Evolutionary conservation across 257 asterid genomes (phyloP), one percentile per base, ranked within the genome.

Genomic region (Anisodus tanguticus): DNA sequence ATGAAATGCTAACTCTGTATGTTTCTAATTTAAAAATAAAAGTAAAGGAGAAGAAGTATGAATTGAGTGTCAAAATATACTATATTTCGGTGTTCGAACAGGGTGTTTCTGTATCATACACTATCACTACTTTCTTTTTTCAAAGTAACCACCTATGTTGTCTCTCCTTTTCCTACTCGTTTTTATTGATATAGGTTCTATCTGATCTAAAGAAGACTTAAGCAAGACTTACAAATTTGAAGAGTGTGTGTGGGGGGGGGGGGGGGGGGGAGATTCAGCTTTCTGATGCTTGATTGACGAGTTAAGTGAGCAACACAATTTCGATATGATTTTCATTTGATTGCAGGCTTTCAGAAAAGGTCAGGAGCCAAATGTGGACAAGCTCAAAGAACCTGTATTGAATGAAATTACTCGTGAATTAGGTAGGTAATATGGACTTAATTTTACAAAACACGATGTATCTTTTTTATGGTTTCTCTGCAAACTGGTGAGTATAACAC

Each of bases 401-500:
- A 90, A 90, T 88, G 93, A 93, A 88, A 92, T 97, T 83, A 84
- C 93, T 54, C 91, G 79, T 82, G 91, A 87, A 82, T 82, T 95
- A 70, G 89, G 86, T 26, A 85, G 19, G 64, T 97, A 95, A 15
- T 92, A 91, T 95, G 97, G 95, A 86, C 89, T 95, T 85, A 93
- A 90, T 86, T 93, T 97, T 90, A 92, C 96, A 26, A 82, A 76
- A 63, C 83, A 71, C 83, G 98, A 95, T 89, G 91, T 89, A 41
- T 93, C 97, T 64, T 88, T 97, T 66, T 87, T 97, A 58, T 97
- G 99, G 99, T 92, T 88, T 87, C 91, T 97, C 51, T 97, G 99
- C 92, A 97, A 93, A 86, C 98, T 93, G 97, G 98, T 97, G 16
- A 74, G 16, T n/a, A 16, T 76, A 53, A 9, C 15, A 37, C 79